Conservation (phyloP, 2,329 filamentous ascomycete species). For the Exophiala sideris region DNA sequence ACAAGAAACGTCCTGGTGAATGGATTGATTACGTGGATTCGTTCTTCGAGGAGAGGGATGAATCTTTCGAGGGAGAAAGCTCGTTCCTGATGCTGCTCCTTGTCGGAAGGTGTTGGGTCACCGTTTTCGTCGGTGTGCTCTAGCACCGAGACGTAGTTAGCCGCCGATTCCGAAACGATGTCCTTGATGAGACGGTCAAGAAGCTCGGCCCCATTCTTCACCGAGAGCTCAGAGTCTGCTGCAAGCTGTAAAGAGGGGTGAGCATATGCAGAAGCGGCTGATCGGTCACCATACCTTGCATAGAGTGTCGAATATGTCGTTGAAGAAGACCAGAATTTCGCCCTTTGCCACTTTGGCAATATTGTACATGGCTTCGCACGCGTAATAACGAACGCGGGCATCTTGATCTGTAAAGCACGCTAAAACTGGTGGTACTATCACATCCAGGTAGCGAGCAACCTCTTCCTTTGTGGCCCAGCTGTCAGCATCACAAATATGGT, state of each 20-base stretch:
- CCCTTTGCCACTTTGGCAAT: constrained; percentile 99
- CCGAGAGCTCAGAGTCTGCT: constrained; percentile 91
- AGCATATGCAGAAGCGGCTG: constrained; percentile 3
- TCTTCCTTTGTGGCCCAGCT: constrained; percentile 56
- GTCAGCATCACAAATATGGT: not conserved
- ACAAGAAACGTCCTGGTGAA: constrained; percentile 94
- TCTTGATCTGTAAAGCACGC: constrained; percentile 98
- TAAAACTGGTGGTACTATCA: constrained; percentile 92
- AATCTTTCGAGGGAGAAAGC: constrained; percentile 90
- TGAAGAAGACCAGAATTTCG: constrained; percentile 95
- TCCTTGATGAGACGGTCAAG: constrained; percentile 93
- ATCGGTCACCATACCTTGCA: constrained; percentile 67
- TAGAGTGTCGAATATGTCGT: constrained; percentile 94
- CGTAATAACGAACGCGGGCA: constrained; percentile 94
- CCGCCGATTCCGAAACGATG: constrained; percentile 90
- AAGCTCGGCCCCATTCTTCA: constrained; percentile 96
- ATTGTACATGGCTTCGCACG: constrained; percentile 99
- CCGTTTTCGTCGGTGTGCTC: constrained; percentile 56
- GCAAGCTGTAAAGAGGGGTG: constrained; percentile 62
- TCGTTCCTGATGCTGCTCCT: constrained; percentile 53
- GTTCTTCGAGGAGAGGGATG: constrained; percentile 87
- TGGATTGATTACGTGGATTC: constrained; percentile 90
- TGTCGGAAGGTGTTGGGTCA: constrained; percentile 39
- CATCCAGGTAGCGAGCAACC: constrained; percentile 83
- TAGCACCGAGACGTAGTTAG: constrained; percentile 88